Base-by-base conservation (phyloP, 768 basidiomycete genomes). In the Pisolithus sp. region DNA sequence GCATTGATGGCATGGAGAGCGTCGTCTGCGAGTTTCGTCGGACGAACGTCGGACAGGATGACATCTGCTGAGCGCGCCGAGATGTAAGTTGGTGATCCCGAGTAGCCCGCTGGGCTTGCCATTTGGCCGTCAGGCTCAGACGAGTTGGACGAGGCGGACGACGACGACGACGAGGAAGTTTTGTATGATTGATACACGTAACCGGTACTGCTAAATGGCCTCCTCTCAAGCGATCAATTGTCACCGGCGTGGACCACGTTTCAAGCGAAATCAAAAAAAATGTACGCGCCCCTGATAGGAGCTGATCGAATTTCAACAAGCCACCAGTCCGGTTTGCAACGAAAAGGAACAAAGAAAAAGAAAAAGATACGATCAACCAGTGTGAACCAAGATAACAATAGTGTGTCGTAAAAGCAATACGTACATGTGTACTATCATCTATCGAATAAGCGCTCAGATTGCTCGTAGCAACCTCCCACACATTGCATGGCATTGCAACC, bases 11-110 rank as follows among this genome's bases (percentile, higher is more conserved):
- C 77, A 53, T 73, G 74, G 45, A 96, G 81, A n/a, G 89, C 86
- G 48, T 92, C 83, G 18, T 76, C 63, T 57, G 84, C 82, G 69
- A 95, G 80, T 65, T 83, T 86, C 58, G 90, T 93, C n/a, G 91
- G 90, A 18, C 93, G 85, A 50, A 94, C 81, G 60, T 97, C 93
- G 53, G 89, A 92, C 49, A 97, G 83, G 62, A 96, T 86, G 55
- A 91, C 82, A 70, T 95, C 91, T 42, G 93, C 91, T 31, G 90
- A 92, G 57, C 83, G 81, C 13, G 82, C 69, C 24, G 88, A 91
- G 55, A 96, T 82, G 70, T 91, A 97, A 48, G 73, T 76, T 2
- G 89, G 87, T 49, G 81, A 80, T 78, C 23, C 36, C 38, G 52
- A 39, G 10, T 43, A 23, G 45, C 54, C 34, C 34, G 12, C 49